Conservation (phyloP, 1,284 basidiomycete genomes). For the Austroboletus niveus region DNA sequence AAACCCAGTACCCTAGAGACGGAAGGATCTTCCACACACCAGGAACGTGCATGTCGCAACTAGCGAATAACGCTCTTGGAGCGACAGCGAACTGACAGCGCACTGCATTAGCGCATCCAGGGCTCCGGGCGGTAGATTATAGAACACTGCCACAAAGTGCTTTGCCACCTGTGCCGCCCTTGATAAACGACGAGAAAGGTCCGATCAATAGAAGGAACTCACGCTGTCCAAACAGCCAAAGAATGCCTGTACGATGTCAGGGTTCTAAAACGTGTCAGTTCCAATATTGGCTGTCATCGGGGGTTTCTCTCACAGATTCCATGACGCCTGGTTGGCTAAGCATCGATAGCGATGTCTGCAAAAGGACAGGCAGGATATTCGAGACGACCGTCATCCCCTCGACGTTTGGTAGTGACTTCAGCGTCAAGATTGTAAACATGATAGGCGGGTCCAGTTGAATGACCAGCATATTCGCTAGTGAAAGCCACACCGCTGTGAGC, state of each 20-base stretch:
- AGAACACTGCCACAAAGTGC: slow-evolving; percentile 71
- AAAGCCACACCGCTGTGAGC: slow-evolving; percentile 81
- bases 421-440: slow-evolving; percentile 41
- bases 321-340: slow-evolving; percentile 64
- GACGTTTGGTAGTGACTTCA: slow-evolving; percentile 40
- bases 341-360: slow-evolving; percentile 58
- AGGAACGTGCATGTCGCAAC: slow-evolving; percentile 81
- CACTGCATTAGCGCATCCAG: slow-evolving; percentile 74
- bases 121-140: slow-evolving; percentile 62
- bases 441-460: slow-evolving; percentile 77
- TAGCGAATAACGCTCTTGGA: slow-evolving; percentile 87
- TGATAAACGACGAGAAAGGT: neutral
- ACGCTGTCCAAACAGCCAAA: slow-evolving; percentile 78
- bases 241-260: slow-evolving; percentile 86
- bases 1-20: neutral
- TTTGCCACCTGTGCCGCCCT: slow-evolving; percentile 54
- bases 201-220: slow-evolving; percentile 19
- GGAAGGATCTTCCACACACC: slow-evolving; percentile 42
- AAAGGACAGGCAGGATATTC: slow-evolving; percentile 54
- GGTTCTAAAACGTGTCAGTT: slow-evolving; percentile 53
- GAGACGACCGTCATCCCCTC: slow-evolving; percentile 49
- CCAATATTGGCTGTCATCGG: neutral
- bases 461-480: slow-evolving; percentile 74
- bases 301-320: slow-evolving; percentile 54
- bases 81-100: slow-evolving; percentile 63